Conservation (phyloP, 148 eudicot species). For the Fallopia convolvulus region DNA sequence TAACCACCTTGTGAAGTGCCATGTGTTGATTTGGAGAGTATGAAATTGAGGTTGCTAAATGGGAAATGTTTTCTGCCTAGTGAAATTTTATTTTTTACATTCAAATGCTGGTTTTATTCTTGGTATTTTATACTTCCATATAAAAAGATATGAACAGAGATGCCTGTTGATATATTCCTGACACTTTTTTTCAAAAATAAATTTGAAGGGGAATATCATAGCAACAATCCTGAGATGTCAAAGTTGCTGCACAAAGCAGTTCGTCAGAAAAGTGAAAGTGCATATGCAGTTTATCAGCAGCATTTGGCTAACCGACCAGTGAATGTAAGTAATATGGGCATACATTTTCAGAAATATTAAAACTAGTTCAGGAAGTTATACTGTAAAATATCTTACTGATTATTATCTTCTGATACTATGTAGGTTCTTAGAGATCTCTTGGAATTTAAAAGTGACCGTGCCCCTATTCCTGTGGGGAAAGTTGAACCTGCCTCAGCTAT, state of each 20-base stretch:
- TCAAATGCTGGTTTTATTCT: background rate
- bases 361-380: background rate
- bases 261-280: conserved; percentile 89
- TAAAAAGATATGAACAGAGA: background rate
- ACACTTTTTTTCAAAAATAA: conserved; percentile 11
- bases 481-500: conserved; percentile 92
- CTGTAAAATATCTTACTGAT: conserved; percentile 8
- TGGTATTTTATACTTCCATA: background rate
- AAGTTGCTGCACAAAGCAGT: conserved; percentile 97
- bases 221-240: conserved; percentile 98
- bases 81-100: background rate
- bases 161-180: background rate
- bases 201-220: conserved; percentile 77
- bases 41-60: background rate
- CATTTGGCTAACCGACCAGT: conserved; percentile 96
- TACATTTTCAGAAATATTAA: background rate
- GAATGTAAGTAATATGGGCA: conserved; percentile 52
- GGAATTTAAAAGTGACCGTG: conserved; percentile 83
- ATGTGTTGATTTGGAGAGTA: background rate
- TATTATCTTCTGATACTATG: conserved; percentile 7
- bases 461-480: conserved; percentile 90
- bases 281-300: conserved; percentile 94
- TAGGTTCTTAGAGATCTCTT: conserved; percentile 95
- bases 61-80: background rate
- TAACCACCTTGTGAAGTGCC: background rate